Evolutionary conservation across 1,139 yeast genomes (phyloP).

Genomic region (Candida neerlandica): DNA sequence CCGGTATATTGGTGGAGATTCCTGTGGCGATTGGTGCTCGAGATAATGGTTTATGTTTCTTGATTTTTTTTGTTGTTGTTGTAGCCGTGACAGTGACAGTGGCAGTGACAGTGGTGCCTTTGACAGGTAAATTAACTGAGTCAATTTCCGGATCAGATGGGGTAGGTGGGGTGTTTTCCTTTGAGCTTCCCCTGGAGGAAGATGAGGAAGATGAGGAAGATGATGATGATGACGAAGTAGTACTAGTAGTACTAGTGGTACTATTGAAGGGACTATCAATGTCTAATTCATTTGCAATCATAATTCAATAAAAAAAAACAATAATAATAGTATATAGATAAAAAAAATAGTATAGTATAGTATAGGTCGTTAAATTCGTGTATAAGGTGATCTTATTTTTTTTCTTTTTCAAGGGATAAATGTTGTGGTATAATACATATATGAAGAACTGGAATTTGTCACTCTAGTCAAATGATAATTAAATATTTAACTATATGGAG

Average conservation of each 20-base stretch:
- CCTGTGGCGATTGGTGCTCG: slow-evolving; percentile 66
- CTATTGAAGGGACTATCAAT: not conserved
- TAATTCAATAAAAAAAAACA: not conserved
- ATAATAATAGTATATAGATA: not conserved
- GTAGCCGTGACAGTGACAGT: slow-evolving; percentile 9
- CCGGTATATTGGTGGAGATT: slow-evolving; percentile 76
- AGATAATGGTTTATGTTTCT: slow-evolving; percentile 42
- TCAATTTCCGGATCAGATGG: not conserved
- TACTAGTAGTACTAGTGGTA: not conserved
- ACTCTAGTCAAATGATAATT: slow-evolving; percentile 2
- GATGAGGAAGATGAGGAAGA: not conserved
- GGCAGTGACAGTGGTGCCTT: slow-evolving; percentile 10
- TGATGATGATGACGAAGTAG: not conserved
- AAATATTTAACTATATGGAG: slow-evolving; percentile 1
- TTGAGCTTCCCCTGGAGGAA: not conserved
- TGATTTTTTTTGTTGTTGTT: slow-evolving; percentile 15
- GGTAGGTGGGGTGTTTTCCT: slow-evolving; percentile 3
- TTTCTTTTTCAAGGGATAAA: not conserved
- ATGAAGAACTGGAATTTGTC: not conserved
- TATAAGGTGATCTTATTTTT: not conserved
- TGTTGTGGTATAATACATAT: slow-evolving; percentile 1
- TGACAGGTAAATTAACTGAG: not conserved
- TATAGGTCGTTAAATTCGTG: slow-evolving; percentile 1
- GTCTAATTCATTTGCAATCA: slow-evolving; percentile 1
- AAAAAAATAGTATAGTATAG: not conserved